Evolutionary conservation across 2,329 filamentous ascomycete species (phyloP).

Genomic region (Penicillium sp.): DNA sequence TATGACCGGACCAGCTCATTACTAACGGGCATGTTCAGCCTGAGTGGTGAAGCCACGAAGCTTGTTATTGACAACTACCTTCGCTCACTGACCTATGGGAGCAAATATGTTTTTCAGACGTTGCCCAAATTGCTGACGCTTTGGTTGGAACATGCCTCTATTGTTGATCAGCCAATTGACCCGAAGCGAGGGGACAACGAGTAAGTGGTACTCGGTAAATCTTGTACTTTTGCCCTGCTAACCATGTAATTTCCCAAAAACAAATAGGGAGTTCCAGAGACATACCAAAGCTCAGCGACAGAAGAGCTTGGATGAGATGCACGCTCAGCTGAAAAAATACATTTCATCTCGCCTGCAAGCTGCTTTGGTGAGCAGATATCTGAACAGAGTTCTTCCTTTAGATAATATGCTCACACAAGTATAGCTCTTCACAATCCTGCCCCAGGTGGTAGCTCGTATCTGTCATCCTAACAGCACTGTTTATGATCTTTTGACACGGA

Average conservation of each 20-base stretch:
- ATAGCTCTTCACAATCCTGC: conserved; percentile 59
- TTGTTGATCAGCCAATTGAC: conserved; percentile 58
- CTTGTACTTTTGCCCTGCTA: neutral
- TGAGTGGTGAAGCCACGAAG: conserved; percentile 78
- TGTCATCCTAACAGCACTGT: conserved; percentile 75
- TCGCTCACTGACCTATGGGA: conserved; percentile 77
- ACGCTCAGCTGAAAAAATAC: conserved; percentile 75
- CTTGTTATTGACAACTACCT: conserved; percentile 92
- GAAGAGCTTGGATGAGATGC: conserved; percentile 63
- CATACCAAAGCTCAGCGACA: conserved; percentile 51
- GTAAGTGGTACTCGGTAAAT: conserved; percentile 25
- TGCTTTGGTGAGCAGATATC: conserved; percentile 35
- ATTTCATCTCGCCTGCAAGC: conserved; percentile 49
- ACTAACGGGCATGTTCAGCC: conserved; percentile 35
- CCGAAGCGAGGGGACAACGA: conserved; percentile 46
- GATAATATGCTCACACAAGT: conserved; percentile 9
- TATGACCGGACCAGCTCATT: neutral
- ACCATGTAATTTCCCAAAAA: neutral
- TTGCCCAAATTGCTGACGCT: conserved; percentile 85
- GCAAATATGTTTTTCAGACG: conserved; percentile 94
- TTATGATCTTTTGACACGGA: conserved; percentile 68
- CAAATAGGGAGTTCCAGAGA: conserved; percentile 41
- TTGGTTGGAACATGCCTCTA: conserved; percentile 85
- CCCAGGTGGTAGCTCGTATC: conserved; percentile 94
- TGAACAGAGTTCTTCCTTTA: neutral